A percentile compares a stretch with the other conserved stretches of the same genome.
These are phyloP conservation scores for Cystoisospora suis DNA, from an alignment of 169 alveolate genomes.

Conservation along the genomic window DNA sequence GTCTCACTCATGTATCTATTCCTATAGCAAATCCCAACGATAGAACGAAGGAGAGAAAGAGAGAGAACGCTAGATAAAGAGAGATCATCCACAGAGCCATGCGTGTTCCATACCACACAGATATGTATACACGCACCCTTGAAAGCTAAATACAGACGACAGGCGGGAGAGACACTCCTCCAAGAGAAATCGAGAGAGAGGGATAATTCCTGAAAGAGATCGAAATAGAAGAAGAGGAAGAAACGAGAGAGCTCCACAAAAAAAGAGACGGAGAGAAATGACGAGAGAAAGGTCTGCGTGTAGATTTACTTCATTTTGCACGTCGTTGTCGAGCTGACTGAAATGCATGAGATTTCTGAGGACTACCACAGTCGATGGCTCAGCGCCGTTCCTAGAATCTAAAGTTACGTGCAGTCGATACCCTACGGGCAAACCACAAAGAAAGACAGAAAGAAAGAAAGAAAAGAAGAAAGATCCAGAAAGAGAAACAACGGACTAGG, in stretches of 20 bases:
- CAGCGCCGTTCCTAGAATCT: conserved; percentile 31
- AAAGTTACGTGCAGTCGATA: neutral
- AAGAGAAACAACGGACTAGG: neutral
- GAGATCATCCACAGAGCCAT: neutral
- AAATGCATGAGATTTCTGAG: conserved; percentile 27
- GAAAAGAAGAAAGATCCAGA: neutral
- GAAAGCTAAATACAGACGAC: neutral
- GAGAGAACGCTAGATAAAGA: neutral
- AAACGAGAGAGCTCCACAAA: neutral
- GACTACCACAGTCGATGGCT: conserved; percentile 32
- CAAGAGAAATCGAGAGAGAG: neutral
- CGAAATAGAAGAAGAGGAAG: neutral
- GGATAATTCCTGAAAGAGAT: neutral
- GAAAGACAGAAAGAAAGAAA: neutral
- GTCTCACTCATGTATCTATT: too few relatives aligned
- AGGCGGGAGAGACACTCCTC: neutral
- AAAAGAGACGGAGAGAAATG: neutral
- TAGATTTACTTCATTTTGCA: conserved; percentile 24
- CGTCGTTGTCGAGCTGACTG: conserved; percentile 22
- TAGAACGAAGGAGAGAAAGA: neutral
- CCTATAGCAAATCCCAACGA: too few relatives aligned
- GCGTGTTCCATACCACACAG: neutral
- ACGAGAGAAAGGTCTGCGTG: neutral
- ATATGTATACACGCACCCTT: neutral
- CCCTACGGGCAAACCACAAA: neutral